Evolutionary conservation across 2,329 filamentous ascomycete species (phyloP).

Genomic region (Amauroascus verrucosus): DNA sequence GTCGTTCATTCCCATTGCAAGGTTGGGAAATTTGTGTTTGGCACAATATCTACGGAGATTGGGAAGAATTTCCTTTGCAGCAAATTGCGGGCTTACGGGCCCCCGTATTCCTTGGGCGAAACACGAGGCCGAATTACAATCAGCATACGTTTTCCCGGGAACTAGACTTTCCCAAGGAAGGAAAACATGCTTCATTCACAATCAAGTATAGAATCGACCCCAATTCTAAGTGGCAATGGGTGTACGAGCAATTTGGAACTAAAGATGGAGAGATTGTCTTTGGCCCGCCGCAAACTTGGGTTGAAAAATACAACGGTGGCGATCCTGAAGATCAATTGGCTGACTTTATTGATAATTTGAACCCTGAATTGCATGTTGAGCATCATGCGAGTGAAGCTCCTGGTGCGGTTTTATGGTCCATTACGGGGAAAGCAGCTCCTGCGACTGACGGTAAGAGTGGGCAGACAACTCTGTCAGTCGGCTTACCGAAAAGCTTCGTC

Average conservation of each 20-base stretch:
- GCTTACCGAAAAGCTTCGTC: conserved; percentile 52
- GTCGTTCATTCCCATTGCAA: conserved; percentile 43
- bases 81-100: conserved; percentile 21
- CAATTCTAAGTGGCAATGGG: conserved; percentile 36
- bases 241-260: conserved; percentile 32
- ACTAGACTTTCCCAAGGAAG: conserved; percentile 22
- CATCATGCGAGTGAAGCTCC: conserved; percentile 33
- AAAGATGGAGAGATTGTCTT: conserved; percentile 37
- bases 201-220: conserved; percentile 34
- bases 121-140: conserved; percentile 20
- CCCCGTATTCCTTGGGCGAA: conserved; percentile 23
- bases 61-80: conserved; percentile 48
- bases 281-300: conserved; percentile 20
- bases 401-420: conserved; percentile 31
- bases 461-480: conserved; percentile 48
- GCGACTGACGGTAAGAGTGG: conserved; percentile 41
- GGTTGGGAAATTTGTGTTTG: conserved; percentile 66
- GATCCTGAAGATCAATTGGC: conserved; percentile 17
- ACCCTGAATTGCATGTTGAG: conserved; percentile 27
- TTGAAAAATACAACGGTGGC: conserved; percentile 4
- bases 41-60: conserved; percentile 54
- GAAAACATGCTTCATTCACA: conserved; percentile 32
- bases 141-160: conserved; percentile 29
- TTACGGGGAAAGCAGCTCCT: conserved; percentile 50
- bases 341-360: conserved; percentile 29